These are phyloP conservation scores for Cucumis hystrix DNA, from an alignment of 306 rosid species.

Conservation along the genomic window DNA sequence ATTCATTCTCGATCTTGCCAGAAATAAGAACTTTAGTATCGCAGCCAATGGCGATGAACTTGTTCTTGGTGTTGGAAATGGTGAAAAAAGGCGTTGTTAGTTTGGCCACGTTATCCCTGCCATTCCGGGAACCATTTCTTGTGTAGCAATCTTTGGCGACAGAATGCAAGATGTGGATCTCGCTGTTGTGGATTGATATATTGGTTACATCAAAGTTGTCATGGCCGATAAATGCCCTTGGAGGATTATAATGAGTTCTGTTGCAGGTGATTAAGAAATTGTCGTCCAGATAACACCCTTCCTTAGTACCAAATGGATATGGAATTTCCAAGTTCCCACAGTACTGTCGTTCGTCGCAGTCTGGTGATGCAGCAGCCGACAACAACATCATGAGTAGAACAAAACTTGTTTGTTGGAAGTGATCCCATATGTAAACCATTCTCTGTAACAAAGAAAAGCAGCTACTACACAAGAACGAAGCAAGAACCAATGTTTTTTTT, in stretches of 20 bases:
- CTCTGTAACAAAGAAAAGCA: no score
- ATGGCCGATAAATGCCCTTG: background rate
- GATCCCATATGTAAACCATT: no score
- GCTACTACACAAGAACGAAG: no score
- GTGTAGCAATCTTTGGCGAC: background rate
- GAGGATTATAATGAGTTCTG: background rate
- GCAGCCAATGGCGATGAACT: slow-evolving; percentile 17
- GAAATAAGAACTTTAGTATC: background rate
- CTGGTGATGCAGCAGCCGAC: background rate
- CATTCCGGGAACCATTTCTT: background rate
- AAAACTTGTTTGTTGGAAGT: background rate
- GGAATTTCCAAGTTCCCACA: slow-evolving; percentile 25
- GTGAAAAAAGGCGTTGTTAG: background rate
- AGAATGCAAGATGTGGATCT: background rate
- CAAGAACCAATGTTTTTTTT: no score
- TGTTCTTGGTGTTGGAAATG: slow-evolving; percentile 16
- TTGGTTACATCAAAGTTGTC: background rate
- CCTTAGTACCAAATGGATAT: slow-evolving; percentile 27
- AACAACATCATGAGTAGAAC: background rate
- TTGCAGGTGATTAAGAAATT: slow-evolving; percentile 9
- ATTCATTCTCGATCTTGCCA: background rate
- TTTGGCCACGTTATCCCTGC: no score
- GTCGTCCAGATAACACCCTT: background rate
- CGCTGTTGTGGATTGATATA: background rate
- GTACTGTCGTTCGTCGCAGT: background rate